Evolutionary conservation across 345 rosid species (phyloP), one percentile per base, ranked within the genome.

Genomic region (Alliaria petiolata): DNA sequence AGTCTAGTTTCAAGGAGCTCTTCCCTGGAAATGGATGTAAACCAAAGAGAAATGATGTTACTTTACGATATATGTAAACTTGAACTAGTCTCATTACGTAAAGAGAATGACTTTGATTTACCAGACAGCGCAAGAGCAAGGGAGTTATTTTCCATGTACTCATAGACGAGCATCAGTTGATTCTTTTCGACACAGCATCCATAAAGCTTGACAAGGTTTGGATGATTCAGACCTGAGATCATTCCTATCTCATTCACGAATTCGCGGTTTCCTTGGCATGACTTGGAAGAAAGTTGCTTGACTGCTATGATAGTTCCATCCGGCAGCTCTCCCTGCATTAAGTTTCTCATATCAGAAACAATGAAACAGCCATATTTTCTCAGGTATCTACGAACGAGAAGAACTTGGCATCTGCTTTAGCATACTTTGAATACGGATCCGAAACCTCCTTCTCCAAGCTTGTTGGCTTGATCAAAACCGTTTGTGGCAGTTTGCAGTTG

Each of bases 181-280:
- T 80, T 46, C 16, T 68, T 76, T 30, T 80, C 84, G 4, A 72
- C 70, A 31, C 82, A 81, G 1, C 79, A 81, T 1, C 85, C 82
- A 61, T 59, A 79, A 14, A 83, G 71, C 49, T 67, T 80, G 17
- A 83, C 83, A 20, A 83, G 77, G 67, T 83, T 79, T 3, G 77
- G 82, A 42, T 83, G 86, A 35, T 75, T 67, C 6, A 80, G 67
- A 75, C 73, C 65, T 39, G 78, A 77, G 6, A 83, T 80, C 82
- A 80, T 69, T 12, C 81, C 83, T 6, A 80, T 64, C 57, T 82
- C 85, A 49, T 71, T 78, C 13, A 83, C 63, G 62, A 83, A 83
- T n/a, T 83, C 84, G 0, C 81, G 72, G 52, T 80, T 76, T 45
- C 84, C 86, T 52, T 83, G 86, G 10, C 66, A 52, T 14, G 86